Percentiles rank a stretch among this genome's conserved stretches.
Conservation (phyloP, 495 filamentous ascomycete genomes). For the Annulohypoxylon bovei region DNA sequence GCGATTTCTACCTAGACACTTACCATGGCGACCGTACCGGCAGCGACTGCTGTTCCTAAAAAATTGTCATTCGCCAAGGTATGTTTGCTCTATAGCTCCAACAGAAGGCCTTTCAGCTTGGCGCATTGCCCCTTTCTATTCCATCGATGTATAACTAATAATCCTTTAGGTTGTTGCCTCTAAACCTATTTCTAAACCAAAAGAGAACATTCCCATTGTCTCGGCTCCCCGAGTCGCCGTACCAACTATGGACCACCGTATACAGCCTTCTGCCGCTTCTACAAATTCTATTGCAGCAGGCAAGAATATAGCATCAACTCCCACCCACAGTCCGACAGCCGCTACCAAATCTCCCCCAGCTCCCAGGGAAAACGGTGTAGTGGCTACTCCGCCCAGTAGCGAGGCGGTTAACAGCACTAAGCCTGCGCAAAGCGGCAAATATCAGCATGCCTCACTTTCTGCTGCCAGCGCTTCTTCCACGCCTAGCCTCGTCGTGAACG, state of each 20-base stretch:
- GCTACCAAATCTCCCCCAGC: conserved; percentile 35
- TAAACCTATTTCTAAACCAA: conserved; percentile 61
- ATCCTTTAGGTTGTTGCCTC: conserved; percentile 64
- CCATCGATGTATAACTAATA: conserved; percentile 11
- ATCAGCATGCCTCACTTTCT: conserved; percentile 44
- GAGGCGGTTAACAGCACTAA: conserved; percentile 42
- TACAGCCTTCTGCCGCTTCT: conserved; percentile 27
- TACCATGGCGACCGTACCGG: conserved; percentile 54
- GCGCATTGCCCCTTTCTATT: background rate
- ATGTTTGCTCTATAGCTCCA: conserved; percentile 34
- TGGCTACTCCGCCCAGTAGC: background rate
- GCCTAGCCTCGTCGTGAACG: conserved; percentile 62
- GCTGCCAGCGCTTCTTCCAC: conserved; percentile 44
- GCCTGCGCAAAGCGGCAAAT: conserved; percentile 50
- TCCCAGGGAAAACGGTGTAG: conserved; percentile 28
- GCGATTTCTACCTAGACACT: conserved; percentile 18
- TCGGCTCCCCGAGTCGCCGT: conserved; percentile 45
- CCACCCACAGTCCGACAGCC: conserved; percentile 26
- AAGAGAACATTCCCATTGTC: conserved; percentile 51
- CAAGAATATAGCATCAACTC: conserved; percentile 17
- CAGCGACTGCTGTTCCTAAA: conserved; percentile 53
- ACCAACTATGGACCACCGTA: conserved; percentile 44
- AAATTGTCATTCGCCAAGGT: conserved; percentile 70
- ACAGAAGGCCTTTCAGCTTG: background rate
- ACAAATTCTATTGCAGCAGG: conserved; percentile 14